Base-by-base conservation (phyloP, 805 yeast species). In the Metschnikowia gruessii region DNA sequence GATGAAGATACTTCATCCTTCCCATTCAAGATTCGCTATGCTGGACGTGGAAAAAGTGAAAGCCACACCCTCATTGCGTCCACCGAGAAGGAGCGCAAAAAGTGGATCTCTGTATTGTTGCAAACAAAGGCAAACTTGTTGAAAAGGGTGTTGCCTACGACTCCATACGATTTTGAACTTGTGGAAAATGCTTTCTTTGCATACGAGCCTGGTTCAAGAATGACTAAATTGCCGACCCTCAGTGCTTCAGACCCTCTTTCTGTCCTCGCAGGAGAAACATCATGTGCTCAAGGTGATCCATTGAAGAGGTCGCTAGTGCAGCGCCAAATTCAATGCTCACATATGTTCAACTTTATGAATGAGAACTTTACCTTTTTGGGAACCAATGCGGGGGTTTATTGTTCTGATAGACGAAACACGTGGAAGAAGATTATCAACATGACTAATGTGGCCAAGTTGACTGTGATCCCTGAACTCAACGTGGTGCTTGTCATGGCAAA, bases 361-460 rank as follows among this genome's bases (percentile, higher is more conserved):
- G 69, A 70, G 18, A 65, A 58, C 10, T 83, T 75, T 49, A 62
- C 72, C 35, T 61, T 86, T 2, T 59, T 84, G 17, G 96, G 94
- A 1, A 69, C 85, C 2, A 74, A 74, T 1, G 65, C 71, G 43
- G 96, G 96, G 0, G 64, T 89, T 1, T 85, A 76, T 54, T 63
- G 86, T 51, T 70, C 75, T n/a, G 69, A 68, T 46, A 51, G 62
- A 37, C 69, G 64, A 45, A 63, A 66, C 38, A 68, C 69, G 16
- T 87, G 95, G 94, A 76, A 70, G 45, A 70, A 79, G 46, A 77
- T 87, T 4, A 61, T 84, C 37, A 74, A 77, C 50, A 61, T 81
- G 29, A 46, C 66, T 5, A 76, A 75, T 43, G 80, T 85, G 11
- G 70, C 77, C 4, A 83, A 81, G 55, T 64, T 91, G 41, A 77